These are phyloP conservation scores for Daldinia loculata DNA, from an alignment of 495 filamentous ascomycete species.

Conservation along the genomic window DNA sequence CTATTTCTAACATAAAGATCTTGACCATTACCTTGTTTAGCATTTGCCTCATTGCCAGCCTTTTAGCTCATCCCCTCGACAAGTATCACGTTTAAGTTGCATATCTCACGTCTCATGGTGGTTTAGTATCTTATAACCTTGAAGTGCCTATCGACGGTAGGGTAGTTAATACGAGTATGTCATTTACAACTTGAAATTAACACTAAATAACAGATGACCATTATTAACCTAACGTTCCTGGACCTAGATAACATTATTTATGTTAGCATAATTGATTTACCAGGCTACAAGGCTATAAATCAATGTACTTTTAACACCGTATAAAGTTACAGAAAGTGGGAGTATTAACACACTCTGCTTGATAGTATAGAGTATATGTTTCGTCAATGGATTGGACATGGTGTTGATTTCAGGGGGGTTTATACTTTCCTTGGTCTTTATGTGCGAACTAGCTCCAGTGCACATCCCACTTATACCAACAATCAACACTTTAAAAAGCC, in stretches of 20 bases:
- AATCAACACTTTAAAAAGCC: too few relatives aligned
- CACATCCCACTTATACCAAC: too few relatives aligned
- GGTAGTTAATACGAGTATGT: constrained; percentile 29
- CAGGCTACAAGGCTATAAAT: too few relatives aligned
- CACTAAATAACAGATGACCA: not conserved
- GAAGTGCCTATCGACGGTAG: constrained; percentile 33
- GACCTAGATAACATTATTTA: not conserved
- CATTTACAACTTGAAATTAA: not conserved
- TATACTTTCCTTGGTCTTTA: too few relatives aligned
- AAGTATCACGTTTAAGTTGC: constrained; percentile 20
- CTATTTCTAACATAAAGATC: constrained; percentile 35
- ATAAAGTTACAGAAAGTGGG: too few relatives aligned
- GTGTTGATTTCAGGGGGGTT: too few relatives aligned
- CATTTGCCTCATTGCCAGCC: constrained; percentile 33
- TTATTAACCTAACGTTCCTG: constrained; percentile 1
- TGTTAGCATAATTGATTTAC: too few relatives aligned
- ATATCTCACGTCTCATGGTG: constrained; percentile 40
- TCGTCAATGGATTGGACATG: too few relatives aligned
- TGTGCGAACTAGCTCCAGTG: too few relatives aligned
- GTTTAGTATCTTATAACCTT: constrained; percentile 41
- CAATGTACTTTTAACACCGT: too few relatives aligned
- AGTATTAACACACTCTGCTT: too few relatives aligned
- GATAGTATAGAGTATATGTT: too few relatives aligned
- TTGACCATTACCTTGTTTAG: constrained; percentile 18
- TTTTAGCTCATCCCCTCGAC: constrained; percentile 26